A percentile compares a stretch with the other conserved stretches of the same genome.
Conservation (phyloP, 441 rosid species). For the Viola pubescens region DNA sequence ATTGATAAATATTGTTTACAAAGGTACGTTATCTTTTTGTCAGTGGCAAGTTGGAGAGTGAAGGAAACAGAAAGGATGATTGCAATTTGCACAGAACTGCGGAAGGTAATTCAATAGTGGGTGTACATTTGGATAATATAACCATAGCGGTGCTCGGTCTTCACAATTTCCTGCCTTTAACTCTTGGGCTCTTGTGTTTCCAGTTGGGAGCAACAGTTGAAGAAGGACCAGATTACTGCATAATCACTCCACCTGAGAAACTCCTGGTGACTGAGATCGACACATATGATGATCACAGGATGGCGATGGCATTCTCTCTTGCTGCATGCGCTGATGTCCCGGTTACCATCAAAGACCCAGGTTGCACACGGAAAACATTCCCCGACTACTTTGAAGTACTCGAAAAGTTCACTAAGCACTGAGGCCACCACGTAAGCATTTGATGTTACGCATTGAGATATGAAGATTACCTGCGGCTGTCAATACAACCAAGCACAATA, state of each 20-base stretch:
- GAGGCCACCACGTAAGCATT: constrained; percentile 11
- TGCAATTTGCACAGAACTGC: constrained; percentile 90
- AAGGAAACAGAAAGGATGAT: constrained; percentile 98
- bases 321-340: constrained; percentile 96
- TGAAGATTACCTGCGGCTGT: too few relatives aligned
- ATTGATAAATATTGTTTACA: background rate
- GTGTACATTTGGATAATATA: background rate
- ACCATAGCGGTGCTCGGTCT: background rate
- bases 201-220: constrained; percentile 95
- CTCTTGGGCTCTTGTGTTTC: constrained; percentile 11
- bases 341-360: constrained; percentile 87
- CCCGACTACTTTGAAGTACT: constrained; percentile 93
- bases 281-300: constrained; percentile 92
- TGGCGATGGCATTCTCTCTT: constrained; percentile 99
- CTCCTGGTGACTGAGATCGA: constrained; percentile 68
- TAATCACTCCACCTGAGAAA: constrained; percentile 89
- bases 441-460: too few relatives aligned
- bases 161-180: background rate
- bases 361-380: constrained; percentile 90
- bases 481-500: background rate
- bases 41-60: constrained; percentile 99
- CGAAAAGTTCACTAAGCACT: constrained; percentile 56
- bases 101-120: constrained; percentile 49
- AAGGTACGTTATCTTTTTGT: background rate
- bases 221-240: constrained; percentile 92